Conservation (phyloP, 2,329 filamentous ascomycete species). For the Nectriaceae sp. region DNA sequence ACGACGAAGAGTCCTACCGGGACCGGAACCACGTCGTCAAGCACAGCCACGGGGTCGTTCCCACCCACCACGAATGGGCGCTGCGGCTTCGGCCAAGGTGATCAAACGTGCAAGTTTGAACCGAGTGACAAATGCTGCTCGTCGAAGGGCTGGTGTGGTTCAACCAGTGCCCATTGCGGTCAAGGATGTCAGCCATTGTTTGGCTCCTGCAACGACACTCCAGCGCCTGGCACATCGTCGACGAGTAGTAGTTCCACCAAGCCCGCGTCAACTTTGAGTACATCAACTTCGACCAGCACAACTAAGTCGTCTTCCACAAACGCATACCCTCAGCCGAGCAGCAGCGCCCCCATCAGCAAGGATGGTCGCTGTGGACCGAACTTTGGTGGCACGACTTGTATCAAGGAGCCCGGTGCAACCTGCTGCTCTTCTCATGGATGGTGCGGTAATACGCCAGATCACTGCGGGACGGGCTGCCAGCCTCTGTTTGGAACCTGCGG, state of each 20-base stretch:
- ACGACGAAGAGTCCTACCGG: slow-evolving; percentile 1
- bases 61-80: slow-evolving; percentile 24
- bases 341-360: slow-evolving; percentile 7
- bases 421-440: slow-evolving; percentile 35
- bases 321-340: not conserved
- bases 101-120: slow-evolving; percentile 21
- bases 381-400: slow-evolving; percentile 25
- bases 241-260: no score
- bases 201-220: slow-evolving; percentile 25
- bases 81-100: slow-evolving; percentile 23
- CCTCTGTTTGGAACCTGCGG: slow-evolving; percentile 32
- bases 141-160: slow-evolving; percentile 37
- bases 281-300: not conserved
- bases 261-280: not conserved
- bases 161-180: slow-evolving; percentile 41
- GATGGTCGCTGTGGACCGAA: slow-evolving; percentile 32
- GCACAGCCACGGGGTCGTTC: slow-evolving; percentile 16
- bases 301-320: slow-evolving; percentile 5
- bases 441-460: slow-evolving; percentile 41
- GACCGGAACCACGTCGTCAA: not conserved
- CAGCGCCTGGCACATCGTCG: slow-evolving; percentile 20
- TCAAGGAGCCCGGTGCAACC: slow-evolving; percentile 20
- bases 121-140: slow-evolving; percentile 25
- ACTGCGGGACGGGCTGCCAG: slow-evolving; percentile 43
- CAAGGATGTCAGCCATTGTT: slow-evolving; percentile 40